A percentile compares a stretch with the other conserved stretches of the same genome.
Conservation (phyloP, 148 eudicot species). For the Heliamphora exappendiculata region DNA sequence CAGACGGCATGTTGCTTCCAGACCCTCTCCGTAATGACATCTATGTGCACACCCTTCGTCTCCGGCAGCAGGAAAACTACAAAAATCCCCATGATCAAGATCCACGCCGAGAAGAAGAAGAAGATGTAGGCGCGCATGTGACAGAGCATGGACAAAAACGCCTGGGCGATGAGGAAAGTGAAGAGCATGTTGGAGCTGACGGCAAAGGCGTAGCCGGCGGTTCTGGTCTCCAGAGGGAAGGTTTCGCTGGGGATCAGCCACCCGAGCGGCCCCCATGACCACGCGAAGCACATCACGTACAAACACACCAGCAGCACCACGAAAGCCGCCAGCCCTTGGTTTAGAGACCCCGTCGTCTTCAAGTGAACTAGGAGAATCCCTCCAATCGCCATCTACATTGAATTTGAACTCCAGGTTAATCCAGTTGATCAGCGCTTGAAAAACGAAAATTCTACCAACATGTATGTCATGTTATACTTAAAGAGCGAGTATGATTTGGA, state of each 20-base stretch:
- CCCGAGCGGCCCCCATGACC: conserved; percentile 47
- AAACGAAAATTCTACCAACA: no score
- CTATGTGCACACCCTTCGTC: conserved; percentile 39
- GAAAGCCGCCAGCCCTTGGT: conserved; percentile 22
- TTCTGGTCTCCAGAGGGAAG: conserved; percentile 38
- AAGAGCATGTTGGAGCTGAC: conserved; percentile 50
- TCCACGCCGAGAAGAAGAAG: conserved; percentile 47
- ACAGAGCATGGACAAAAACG: conserved; percentile 40
- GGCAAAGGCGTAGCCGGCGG: conserved; percentile 40
- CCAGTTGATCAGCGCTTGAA: no score
- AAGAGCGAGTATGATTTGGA: no score
- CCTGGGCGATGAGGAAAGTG: conserved; percentile 37
- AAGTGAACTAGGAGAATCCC: conserved; percentile 29
- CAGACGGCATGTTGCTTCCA: conserved; percentile 42
- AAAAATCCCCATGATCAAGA: conserved; percentile 33
- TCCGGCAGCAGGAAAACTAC: conserved; percentile 37
- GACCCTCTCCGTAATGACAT: conserved; percentile 27
- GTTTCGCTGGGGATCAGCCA: conserved; percentile 35
- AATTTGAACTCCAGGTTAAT: not conserved
- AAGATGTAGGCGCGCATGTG: conserved; percentile 36
- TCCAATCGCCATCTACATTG: conserved; percentile 42
- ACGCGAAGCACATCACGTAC: conserved; percentile 60
- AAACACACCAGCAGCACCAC: conserved; percentile 52
- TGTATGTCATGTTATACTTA: no score
- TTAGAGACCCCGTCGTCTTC: conserved; percentile 24